phyloP scores from a whole-genome alignment of 2,329 filamentous ascomycete genomes.

The Thielaviopsis euricoi region DNA sequence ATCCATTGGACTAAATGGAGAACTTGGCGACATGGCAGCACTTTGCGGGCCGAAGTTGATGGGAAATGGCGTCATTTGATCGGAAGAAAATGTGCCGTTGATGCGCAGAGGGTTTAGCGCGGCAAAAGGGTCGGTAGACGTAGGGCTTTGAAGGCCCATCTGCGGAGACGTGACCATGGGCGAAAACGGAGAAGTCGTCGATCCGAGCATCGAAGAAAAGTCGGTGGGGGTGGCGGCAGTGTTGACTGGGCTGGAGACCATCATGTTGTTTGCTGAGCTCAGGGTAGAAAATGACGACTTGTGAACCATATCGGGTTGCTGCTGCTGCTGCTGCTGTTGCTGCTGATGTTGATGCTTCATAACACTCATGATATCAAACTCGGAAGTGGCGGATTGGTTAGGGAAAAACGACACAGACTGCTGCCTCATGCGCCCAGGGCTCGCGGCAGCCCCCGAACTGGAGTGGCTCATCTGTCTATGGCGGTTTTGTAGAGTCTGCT shows the following conservation, averaged over 20 bases:
- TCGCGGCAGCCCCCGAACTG: background rate
- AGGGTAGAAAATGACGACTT: background rate
- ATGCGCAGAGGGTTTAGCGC: constrained; percentile 3
- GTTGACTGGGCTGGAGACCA: constrained; percentile 6
- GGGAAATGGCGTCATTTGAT: constrained; percentile 1
- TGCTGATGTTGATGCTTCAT: background rate
- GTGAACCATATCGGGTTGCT: background rate
- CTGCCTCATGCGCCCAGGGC: background rate
- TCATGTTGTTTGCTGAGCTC: background rate
- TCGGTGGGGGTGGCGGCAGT: background rate
- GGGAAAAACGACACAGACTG: background rate
- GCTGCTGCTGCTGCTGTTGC: background rate
- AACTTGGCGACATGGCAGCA: background rate
- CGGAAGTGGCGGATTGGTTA: background rate
- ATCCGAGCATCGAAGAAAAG: constrained; percentile 1
- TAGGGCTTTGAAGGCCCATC: background rate
- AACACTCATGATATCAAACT: constrained; percentile 1
- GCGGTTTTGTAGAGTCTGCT: constrained; percentile 13
- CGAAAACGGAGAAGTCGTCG: constrained; percentile 2
- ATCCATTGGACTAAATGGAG: background rate
- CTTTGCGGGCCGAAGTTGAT: background rate
- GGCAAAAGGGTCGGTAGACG: background rate
- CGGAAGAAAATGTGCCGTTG: background rate
- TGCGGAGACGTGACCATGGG: constrained; percentile 6
- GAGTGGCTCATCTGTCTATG: constrained; percentile 9